Evolutionary conservation across 2,329 filamentous ascomycete species (phyloP).

Genomic region (Knoxdaviesia capensis): DNA sequence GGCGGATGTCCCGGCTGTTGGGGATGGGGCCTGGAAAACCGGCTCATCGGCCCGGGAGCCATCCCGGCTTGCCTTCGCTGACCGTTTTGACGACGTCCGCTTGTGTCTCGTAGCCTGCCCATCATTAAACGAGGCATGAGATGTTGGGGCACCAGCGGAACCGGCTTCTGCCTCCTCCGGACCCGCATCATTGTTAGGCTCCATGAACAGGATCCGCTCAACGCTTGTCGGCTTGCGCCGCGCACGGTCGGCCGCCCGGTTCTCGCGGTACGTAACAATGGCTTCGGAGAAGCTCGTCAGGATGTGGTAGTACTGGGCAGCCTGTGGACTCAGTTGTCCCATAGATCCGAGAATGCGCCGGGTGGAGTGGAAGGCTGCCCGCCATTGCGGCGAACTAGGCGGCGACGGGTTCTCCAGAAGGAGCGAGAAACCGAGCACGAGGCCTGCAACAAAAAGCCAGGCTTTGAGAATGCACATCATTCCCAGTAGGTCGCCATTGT

Average conservation of each 20-base stretch:
- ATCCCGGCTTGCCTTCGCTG: no score
- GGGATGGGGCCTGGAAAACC: no score
- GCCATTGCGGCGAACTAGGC: not conserved
- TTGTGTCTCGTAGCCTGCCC: no score
- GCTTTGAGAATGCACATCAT: slow-evolving; percentile 30
- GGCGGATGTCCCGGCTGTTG: no score
- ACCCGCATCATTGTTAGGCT: not conserved
- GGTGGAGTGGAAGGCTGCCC: slow-evolving; percentile 24
- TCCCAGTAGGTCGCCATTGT: slow-evolving; percentile 17
- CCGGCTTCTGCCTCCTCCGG: not conserved
- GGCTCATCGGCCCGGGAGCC: no score
- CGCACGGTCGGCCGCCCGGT: not conserved
- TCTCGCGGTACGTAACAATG: slow-evolving; percentile 18
- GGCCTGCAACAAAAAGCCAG: slow-evolving; percentile 6
- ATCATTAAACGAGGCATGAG: no score
- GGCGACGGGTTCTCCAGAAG: slow-evolving; percentile 1
- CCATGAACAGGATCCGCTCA: slow-evolving; percentile 2
- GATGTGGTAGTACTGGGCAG: slow-evolving; percentile 36
- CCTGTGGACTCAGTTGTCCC: slow-evolving; percentile 29
- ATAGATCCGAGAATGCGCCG: slow-evolving; percentile 27
- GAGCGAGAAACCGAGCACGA: slow-evolving; percentile 6
- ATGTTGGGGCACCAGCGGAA: no score
- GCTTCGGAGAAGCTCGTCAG: slow-evolving; percentile 24
- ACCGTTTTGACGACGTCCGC: no score
- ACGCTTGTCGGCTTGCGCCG: not conserved